phyloP scores from a whole-genome alignment of 148 eudicot species.

The Vaccinium vitisidaea region DNA sequence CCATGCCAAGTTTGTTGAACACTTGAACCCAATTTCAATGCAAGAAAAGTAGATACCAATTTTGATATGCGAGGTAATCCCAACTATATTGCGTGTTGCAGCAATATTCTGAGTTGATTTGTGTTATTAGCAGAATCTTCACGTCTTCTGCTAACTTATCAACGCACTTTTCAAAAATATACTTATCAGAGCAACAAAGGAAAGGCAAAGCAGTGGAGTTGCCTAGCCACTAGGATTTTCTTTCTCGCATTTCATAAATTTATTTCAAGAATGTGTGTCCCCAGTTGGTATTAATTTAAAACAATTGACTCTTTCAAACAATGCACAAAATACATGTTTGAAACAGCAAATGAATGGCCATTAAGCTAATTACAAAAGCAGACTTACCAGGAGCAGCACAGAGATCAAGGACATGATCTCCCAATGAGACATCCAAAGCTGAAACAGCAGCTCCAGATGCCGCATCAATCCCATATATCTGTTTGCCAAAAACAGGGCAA shows the following conservation, averaged over 20 bases:
- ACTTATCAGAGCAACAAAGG: not conserved
- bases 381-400: constrained; percentile 94
- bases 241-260: not conserved
- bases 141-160: not conserved
- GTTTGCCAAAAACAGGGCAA: constrained; percentile 16
- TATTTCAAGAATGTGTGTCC: not conserved
- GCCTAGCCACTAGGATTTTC: not conserved
- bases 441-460: constrained; percentile 96
- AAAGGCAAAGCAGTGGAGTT: not conserved
- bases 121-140: not conserved
- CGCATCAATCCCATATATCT: constrained; percentile 98
- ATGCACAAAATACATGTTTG: not conserved
- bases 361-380: not conserved
- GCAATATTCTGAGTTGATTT: not conserved
- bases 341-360: not conserved
- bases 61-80: not conserved
- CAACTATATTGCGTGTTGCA: not conserved
- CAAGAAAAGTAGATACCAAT: not conserved
- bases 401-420: constrained; percentile 91
- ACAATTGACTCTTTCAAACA: not conserved
- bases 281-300: not conserved
- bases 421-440: constrained; percentile 57
- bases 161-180: too few species aligned
- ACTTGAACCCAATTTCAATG: not conserved
- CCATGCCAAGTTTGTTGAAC: not conserved